These are phyloP conservation scores for Saccharomycopsis hybrid DNA, from an alignment of 1,139 yeast genomes.

Conservation along the genomic window DNA sequence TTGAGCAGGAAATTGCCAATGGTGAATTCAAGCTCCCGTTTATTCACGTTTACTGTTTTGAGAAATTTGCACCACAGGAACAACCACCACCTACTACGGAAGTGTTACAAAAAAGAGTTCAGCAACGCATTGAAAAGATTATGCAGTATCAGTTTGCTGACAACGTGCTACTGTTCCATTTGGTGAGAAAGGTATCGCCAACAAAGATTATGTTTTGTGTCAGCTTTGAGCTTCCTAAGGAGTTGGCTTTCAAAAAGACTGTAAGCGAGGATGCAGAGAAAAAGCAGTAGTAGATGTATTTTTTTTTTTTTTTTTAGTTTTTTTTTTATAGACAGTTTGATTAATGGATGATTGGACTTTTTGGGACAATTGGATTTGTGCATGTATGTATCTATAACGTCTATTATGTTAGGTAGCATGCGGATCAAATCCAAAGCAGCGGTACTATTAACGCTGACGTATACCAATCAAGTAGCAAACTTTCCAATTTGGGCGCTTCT, in stretches of 20 bases:
- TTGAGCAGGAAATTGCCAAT: conserved; percentile 26
- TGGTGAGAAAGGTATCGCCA: conserved; percentile 92
- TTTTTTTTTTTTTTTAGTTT: too few relatives aligned
- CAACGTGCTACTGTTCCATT: conserved; percentile 53
- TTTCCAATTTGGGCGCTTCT: too few relatives aligned
- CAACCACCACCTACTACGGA: conserved; percentile 58
- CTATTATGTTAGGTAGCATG: too few relatives aligned
- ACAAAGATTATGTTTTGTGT: conserved; percentile 95
- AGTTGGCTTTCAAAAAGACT: conserved; percentile 46
- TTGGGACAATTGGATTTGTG: too few relatives aligned
- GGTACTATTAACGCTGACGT: too few relatives aligned
- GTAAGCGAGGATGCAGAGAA: too few relatives aligned
- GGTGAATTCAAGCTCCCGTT: conserved; percentile 60
- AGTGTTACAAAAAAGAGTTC: conserved; percentile 58
- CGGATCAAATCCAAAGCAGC: too few relatives aligned
- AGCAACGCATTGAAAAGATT: conserved; percentile 47
- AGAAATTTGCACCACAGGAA: conserved; percentile 68
- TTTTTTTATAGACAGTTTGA: too few relatives aligned
- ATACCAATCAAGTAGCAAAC: too few relatives aligned
- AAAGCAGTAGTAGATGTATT: too few relatives aligned
- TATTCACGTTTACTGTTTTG: conserved; percentile 89
- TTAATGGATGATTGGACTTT: too few relatives aligned
- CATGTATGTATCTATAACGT: too few relatives aligned
- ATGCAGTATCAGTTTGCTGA: conserved; percentile 43
- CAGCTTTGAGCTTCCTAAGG: conserved; percentile 67